Percentiles rank a stretch among this genome's conserved stretches.
phyloP scores from a whole-genome alignment of 2,329 filamentous ascomycete species.

The Aschersonia sp. region DNA sequence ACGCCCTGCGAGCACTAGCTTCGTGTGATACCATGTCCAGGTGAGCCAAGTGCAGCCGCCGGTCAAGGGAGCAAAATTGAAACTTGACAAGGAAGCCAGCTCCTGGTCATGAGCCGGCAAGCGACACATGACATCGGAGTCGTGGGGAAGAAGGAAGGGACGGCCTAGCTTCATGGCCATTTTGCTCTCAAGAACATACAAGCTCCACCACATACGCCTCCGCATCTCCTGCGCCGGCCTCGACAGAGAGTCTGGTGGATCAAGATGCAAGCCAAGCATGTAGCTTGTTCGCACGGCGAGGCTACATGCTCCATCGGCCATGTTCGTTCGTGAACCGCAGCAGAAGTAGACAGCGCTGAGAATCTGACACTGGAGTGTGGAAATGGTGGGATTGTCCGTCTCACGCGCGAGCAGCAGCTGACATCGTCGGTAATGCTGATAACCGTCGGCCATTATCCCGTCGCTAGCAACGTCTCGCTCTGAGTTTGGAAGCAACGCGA shows the following conservation, averaged over 20 bases:
- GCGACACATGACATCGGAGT: constrained; percentile 17
- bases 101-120: constrained; percentile 14
- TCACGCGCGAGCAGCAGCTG: constrained; percentile 27
- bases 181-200: constrained; percentile 33
- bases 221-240: constrained; percentile 24
- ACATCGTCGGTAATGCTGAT: constrained; percentile 30
- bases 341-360: constrained; percentile 29
- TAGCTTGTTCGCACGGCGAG: constrained; percentile 28
- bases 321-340: constrained; percentile 32
- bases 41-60: constrained; percentile 10
- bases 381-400: constrained; percentile 29
- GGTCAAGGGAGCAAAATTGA: constrained; percentile 5
- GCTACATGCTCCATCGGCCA: constrained; percentile 23
- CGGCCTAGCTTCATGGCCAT: constrained; percentile 30
- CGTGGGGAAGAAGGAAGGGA: constrained; percentile 19
- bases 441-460: constrained; percentile 27
- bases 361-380: constrained; percentile 32
- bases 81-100: constrained; percentile 5
- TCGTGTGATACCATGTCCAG: constrained; percentile 5
- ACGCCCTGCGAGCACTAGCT: constrained; percentile 7
- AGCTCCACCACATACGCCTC: constrained; percentile 35
- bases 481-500: constrained; percentile 4
- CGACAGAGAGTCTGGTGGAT: constrained; percentile 22
- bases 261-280: constrained; percentile 31
- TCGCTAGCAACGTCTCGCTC: constrained; percentile 4